Conservation (phyloP, 352 stramenopile species). For the Phytopythium helicoides region DNA sequence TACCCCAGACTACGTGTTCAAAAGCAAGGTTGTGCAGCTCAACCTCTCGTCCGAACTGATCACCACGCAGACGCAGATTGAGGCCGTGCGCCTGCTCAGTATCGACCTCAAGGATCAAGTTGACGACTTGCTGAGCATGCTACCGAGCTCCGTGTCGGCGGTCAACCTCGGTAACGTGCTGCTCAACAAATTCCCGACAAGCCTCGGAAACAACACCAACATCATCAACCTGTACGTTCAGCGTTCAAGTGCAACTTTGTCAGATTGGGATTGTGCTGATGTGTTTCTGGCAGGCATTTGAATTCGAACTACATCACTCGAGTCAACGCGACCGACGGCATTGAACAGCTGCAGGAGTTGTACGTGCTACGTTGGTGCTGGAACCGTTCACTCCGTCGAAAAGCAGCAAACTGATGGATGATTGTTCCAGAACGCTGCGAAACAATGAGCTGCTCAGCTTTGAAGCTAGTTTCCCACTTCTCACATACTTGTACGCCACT, state of each 20-base stretch:
- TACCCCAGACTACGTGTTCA: slow-evolving; percentile 10
- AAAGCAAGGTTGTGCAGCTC: slow-evolving; percentile 17
- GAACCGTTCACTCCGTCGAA: background rate
- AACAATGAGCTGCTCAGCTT: background rate
- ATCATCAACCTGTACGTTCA: slow-evolving; percentile 18
- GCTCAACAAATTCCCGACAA: slow-evolving; percentile 13
- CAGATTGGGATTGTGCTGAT: background rate
- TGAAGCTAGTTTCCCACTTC: slow-evolving; percentile 6
- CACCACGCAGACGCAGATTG: slow-evolving; percentile 16
- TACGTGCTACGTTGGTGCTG: background rate
- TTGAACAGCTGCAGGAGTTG: background rate
- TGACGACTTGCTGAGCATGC: slow-evolving; percentile 16
- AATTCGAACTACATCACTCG: slow-evolving; percentile 17
- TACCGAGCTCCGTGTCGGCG: slow-evolving; percentile 14
- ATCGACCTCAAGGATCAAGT: slow-evolving; percentile 20
- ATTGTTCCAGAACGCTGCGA: background rate
- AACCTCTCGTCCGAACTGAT: slow-evolving; percentile 18
- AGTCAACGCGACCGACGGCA: slow-evolving; percentile 12
- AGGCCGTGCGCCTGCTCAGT: slow-evolving; percentile 13
- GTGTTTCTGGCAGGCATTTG: slow-evolving; percentile 16
- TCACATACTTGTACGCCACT: slow-evolving; percentile 13
- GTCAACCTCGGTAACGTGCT: slow-evolving; percentile 27
- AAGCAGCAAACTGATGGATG: background rate
- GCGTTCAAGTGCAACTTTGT: too few relatives aligned
- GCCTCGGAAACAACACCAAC: slow-evolving; percentile 12